A percentile compares a stretch with the other conserved stretches of the same genome.
Evolutionary conservation across 2,329 filamentous ascomycete genomes (phyloP).

Genomic region (Epichloe sylvatica): DNA sequence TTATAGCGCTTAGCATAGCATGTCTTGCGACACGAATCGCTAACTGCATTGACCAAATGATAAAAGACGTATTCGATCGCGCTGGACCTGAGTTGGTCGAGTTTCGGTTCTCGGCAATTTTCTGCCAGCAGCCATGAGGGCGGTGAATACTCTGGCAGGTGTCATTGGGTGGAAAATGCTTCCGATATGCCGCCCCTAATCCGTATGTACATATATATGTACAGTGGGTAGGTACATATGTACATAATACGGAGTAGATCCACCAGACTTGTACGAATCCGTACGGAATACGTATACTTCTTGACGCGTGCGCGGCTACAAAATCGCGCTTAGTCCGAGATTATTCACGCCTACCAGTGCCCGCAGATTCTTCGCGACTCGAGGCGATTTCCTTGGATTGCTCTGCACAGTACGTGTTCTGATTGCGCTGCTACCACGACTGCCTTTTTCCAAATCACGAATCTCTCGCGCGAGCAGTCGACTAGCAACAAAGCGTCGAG

Average conservation of each 20-base stretch:
- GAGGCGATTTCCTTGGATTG: too few relatives aligned
- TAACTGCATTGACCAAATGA: neutral
- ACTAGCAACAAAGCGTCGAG: neutral
- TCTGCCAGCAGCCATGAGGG: conserved; percentile 12
- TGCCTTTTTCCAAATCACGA: too few relatives aligned
- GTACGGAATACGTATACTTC: neutral
- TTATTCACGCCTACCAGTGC: neutral
- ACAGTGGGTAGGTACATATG: too few relatives aligned
- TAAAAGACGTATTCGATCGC: neutral
- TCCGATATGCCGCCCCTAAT: neutral
- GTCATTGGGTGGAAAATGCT: neutral
- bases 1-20: conserved; percentile 18
- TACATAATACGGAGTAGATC: neutral
- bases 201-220: too few relatives aligned
- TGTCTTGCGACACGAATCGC: conserved; percentile 6
- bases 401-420: too few relatives aligned
- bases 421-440: neutral
- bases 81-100: neutral
- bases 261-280: neutral
- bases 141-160: neutral
- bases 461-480: neutral
- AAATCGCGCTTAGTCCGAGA: neutral
- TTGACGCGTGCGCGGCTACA: neutral
- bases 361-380: too few relatives aligned
- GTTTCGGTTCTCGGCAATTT: conserved; percentile 9